phyloP scores from a whole-genome alignment of 1,284 basidiomycete genomes.

The Heterobasidion parviporum region DNA sequence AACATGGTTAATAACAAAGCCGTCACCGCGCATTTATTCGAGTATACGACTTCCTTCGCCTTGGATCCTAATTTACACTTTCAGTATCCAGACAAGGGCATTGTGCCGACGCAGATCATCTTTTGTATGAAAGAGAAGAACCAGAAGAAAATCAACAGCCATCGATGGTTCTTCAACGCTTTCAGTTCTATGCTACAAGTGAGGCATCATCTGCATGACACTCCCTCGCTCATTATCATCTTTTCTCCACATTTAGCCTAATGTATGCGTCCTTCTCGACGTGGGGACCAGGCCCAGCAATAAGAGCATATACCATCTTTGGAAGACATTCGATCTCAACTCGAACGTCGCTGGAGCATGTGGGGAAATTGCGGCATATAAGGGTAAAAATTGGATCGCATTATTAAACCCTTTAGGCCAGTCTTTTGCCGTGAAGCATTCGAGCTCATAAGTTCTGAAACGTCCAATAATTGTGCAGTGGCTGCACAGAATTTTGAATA shows the following conservation, averaged over 20 bases:
- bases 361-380: constrained; percentile 92
- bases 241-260: constrained; percentile 40
- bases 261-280: constrained; percentile 91
- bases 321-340: constrained; percentile 97
- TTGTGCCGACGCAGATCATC: constrained; percentile 86
- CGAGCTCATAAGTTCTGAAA: neutral
- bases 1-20: constrained; percentile 81
- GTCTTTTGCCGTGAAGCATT: constrained; percentile 16
- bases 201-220: neutral
- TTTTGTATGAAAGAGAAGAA: constrained; percentile 95
- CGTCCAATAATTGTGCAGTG: constrained; percentile 26
- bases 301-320: constrained; percentile 88
- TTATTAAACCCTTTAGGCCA: constrained; percentile 73
- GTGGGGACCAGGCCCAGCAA: constrained; percentile 91
- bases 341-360: constrained; percentile 94
- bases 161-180: constrained; percentile 90
- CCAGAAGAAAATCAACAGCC: constrained; percentile 91
- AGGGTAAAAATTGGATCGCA: constrained; percentile 74
- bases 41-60: constrained; percentile 79
- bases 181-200: constrained; percentile 58
- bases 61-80: constrained; percentile 74
- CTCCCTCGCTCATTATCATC: neutral
- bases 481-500: constrained; percentile 96
- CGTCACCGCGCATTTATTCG: constrained; percentile 91
- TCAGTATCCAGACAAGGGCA: constrained; percentile 71